Evolutionary conservation across 257 asterid genomes (phyloP).

Genomic region (Cinchona pubescens): DNA sequence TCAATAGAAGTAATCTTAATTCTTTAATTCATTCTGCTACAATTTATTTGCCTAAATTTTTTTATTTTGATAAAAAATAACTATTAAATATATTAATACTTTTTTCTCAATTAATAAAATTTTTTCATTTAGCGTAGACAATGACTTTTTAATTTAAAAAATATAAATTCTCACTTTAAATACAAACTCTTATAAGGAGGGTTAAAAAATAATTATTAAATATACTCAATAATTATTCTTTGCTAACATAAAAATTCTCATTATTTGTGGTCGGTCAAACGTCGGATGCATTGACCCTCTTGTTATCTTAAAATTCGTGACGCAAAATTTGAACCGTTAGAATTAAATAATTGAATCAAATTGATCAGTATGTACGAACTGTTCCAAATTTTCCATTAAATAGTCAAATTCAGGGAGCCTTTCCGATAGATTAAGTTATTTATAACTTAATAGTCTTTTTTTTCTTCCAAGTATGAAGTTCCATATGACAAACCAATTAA

Average conservation of each 20-base stretch:
- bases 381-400: background rate
- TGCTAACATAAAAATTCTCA: no score
- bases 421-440: background rate
- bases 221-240: no score
- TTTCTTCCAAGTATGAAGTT: background rate
- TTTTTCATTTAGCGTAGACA: no score
- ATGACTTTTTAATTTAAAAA: no score
- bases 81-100: no score
- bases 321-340: background rate
- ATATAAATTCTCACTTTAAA: no score
- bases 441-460: background rate
- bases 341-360: background rate
- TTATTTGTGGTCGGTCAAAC: background rate
- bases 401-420: conserved; percentile 9
- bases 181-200: no score
- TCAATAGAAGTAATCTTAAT: background rate
- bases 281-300: background rate
- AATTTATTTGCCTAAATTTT: no score
- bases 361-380: background rate
- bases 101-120: no score
- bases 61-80: no score
- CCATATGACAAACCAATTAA: background rate
- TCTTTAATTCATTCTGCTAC: no score
- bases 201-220: no score
- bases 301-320: background rate